Percentiles rank a stretch among this genome's conserved stretches.
These are phyloP conservation scores for Hylodesmum podocarpum DNA, from an alignment of 306 rosid genomes.

Conservation along the genomic window DNA sequence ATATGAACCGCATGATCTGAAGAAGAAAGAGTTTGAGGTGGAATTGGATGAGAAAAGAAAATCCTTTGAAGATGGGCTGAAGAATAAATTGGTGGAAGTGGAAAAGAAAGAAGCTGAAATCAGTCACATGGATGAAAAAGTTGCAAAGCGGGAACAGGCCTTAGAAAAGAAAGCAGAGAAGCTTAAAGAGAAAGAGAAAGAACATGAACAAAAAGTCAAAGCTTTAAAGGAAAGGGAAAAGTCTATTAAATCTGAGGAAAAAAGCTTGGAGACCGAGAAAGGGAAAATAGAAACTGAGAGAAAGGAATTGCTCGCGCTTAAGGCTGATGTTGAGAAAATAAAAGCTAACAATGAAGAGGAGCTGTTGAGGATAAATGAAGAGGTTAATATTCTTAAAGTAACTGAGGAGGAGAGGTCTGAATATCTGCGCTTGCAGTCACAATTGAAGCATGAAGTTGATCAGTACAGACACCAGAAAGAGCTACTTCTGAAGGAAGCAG, in stretches of 20 bases:
- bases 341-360: conserved; percentile 64
- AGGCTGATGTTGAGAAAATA: conserved; percentile 69
- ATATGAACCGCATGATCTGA: too few species aligned
- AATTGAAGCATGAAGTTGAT: conserved; percentile 80
- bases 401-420: conserved; percentile 84
- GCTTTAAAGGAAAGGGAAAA: conserved; percentile 76
- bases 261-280: conserved; percentile 60
- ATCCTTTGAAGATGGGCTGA: conserved; percentile 71
- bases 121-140: conserved; percentile 81
- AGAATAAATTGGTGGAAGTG: conserved; percentile 60
- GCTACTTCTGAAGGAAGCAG: conserved; percentile 77
- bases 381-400: conserved; percentile 60
- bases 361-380: conserved; percentile 63
- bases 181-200: conserved; percentile 88
- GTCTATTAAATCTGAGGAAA: conserved; percentile 66
- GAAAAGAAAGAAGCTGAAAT: conserved; percentile 88
- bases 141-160: conserved; percentile 80
- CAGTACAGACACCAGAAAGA: conserved; percentile 85
- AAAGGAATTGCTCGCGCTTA: conserved; percentile 63
- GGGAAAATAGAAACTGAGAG: conserved; percentile 54
- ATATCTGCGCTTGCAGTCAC: conserved; percentile 69
- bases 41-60: conserved; percentile 78
- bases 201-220: conserved; percentile 70
- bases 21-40: conserved; percentile 74
- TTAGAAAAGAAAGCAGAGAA: conserved; percentile 82